phyloP scores from a whole-genome alignment of 2,329 filamentous ascomycete genomes.

The Orbilia brochopaga region DNA sequence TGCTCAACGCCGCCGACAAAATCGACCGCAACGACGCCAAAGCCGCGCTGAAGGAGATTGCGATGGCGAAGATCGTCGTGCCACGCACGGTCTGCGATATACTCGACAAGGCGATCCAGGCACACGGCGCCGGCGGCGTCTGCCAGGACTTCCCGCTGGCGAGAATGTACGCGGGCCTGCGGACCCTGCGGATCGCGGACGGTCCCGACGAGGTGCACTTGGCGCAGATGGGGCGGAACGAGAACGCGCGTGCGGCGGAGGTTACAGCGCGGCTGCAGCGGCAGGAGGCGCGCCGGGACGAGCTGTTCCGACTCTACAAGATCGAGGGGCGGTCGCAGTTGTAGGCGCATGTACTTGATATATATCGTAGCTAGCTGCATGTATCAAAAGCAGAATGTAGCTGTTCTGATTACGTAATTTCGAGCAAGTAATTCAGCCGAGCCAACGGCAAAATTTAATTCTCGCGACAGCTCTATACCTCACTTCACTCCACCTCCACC shows the following conservation, averaged over 20 bases:
- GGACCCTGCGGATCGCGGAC: constrained; percentile 85
- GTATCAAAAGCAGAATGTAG: not conserved
- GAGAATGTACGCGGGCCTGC: constrained; percentile 77
- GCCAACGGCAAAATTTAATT: constrained; percentile 9
- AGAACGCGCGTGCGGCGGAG: constrained; percentile 72
- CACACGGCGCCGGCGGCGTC: constrained; percentile 87
- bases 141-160: constrained; percentile 93
- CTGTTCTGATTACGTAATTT: not conserved
- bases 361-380: not conserved
- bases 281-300: constrained; percentile 70
- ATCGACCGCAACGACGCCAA: constrained; percentile 92
- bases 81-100: constrained; percentile 81
- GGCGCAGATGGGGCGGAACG: constrained; percentile 78
- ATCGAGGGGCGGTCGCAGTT: constrained; percentile 56
- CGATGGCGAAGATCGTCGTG: constrained; percentile 90
- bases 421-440: constrained; percentile 14
- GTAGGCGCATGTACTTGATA: constrained; percentile 44
- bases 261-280: constrained; percentile 68
- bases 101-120: constrained; percentile 92
- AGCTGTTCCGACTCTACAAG: constrained; percentile 68
- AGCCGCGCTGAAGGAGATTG: constrained; percentile 88
- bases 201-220: constrained; percentile 96
- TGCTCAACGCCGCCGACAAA: constrained; percentile 92
- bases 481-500: constrained; percentile 5
- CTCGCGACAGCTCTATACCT: constrained; percentile 6